phyloP scores from a whole-genome alignment of 352 stramenopile species.

The Thraustotheca clavata region DNA sequence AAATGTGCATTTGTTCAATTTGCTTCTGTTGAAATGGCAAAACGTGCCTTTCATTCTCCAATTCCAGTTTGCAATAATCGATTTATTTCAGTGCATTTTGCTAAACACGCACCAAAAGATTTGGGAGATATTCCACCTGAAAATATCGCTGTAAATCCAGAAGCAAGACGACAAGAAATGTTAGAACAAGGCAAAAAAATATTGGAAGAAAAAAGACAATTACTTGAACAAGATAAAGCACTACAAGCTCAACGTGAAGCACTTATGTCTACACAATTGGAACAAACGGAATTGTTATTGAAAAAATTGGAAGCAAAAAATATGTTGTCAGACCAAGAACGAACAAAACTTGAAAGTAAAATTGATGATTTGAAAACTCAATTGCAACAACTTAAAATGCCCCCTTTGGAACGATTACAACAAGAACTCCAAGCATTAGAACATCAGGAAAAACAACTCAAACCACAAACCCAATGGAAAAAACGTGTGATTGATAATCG shows the following conservation, averaged over 20 bases:
- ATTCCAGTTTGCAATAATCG: conserved; percentile 85
- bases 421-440: conserved; percentile 25
- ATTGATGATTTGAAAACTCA: conserved; percentile 68
- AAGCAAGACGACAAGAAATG: conserved; percentile 59
- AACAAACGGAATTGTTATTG: conserved; percentile 70
- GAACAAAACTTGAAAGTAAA: conserved; percentile 74
- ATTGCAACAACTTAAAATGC: conserved; percentile 46
- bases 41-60: conserved; percentile 80
- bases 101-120: conserved; percentile 68
- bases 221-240: conserved; percentile 75
- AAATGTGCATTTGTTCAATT: conserved; percentile 84
- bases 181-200: conserved; percentile 74
- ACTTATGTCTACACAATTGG: conserved; percentile 69
- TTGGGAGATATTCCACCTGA: conserved; percentile 29
- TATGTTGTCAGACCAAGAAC: conserved; percentile 58
- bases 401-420: conserved; percentile 5
- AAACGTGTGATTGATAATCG: conserved; percentile 53
- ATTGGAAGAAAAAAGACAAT: conserved; percentile 77
- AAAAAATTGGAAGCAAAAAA: conserved; percentile 71
- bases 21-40: conserved; percentile 67
- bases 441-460: conserved; percentile 8
- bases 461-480: conserved; percentile 2
- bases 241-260: conserved; percentile 80
- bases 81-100: conserved; percentile 85
- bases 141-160: conserved; percentile 53